phyloP scores from a whole-genome alignment of 192 early-diverging fungal species.

The Diversispora epigaea region DNA sequence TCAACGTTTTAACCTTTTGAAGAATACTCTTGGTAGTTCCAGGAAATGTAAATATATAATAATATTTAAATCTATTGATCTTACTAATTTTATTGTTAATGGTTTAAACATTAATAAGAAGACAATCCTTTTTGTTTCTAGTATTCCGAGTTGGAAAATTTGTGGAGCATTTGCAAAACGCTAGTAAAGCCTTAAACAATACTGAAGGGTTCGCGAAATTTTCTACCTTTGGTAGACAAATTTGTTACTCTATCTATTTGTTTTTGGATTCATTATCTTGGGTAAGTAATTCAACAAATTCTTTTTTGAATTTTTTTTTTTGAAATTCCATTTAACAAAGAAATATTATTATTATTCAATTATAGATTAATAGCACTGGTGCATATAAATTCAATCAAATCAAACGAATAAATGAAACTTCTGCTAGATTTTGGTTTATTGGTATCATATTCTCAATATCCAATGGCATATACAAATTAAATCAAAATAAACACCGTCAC shows the following conservation, averaged over 20 bases:
- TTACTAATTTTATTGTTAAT: neutral
- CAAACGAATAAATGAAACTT: slow-evolving; percentile 58
- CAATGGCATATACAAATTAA: slow-evolving; percentile 65
- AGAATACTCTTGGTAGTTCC: slow-evolving; percentile 58
- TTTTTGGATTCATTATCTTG: slow-evolving; percentile 61
- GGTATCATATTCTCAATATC: slow-evolving; percentile 64
- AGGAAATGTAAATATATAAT: slow-evolving; percentile 61
- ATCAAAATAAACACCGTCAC: slow-evolving; percentile 48
- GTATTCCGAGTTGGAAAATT: slow-evolving; percentile 71
- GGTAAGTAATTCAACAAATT: slow-evolving; percentile 42
- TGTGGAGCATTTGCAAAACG: slow-evolving; percentile 62
- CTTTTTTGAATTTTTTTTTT: neutral
- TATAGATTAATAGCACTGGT: slow-evolving; percentile 57
- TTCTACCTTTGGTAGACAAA: slow-evolving; percentile 55
- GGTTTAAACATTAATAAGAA: slow-evolving; percentile 2
- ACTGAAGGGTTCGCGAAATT: slow-evolving; percentile 62
- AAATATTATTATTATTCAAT: neutral
- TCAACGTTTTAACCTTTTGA: slow-evolving; percentile 58
- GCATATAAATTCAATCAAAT: slow-evolving; percentile 63
- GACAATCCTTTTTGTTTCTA: slow-evolving; percentile 15
- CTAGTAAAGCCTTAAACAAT: slow-evolving; percentile 51
- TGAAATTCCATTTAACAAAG: neutral
- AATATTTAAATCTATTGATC: neutral
- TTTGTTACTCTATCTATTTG: slow-evolving; percentile 63
- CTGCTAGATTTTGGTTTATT: slow-evolving; percentile 66